These are phyloP conservation scores for Beauveria sp. DNA, from an alignment of 2,329 filamentous ascomycete species.

Conservation along the genomic window DNA sequence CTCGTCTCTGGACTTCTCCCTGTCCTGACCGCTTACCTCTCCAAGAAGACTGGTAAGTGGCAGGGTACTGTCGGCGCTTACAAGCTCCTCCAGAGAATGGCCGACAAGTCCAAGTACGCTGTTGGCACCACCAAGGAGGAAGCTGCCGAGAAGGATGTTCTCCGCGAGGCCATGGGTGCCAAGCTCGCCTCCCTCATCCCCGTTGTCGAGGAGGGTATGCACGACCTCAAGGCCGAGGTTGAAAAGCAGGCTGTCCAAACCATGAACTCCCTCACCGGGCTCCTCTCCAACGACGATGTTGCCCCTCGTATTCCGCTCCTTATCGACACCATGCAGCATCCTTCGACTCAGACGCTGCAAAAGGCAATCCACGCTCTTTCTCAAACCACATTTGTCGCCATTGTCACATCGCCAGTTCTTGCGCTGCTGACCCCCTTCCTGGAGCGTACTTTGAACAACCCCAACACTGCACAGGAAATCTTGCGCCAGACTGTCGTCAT, in stretches of 20 bases:
- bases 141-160: conserved; percentile 77
- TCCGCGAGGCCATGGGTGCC: conserved; percentile 84
- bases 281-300: conserved; percentile 96
- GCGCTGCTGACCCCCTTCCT: conserved; percentile 90
- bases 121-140: conserved; percentile 73
- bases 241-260: conserved; percentile 85
- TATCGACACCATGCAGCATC: conserved; percentile 91
- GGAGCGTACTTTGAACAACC: conserved; percentile 88
- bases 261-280: conserved; percentile 82
- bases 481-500: conserved; percentile 93
- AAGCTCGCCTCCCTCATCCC: conserved; percentile 83
- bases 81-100: conserved; percentile 83
- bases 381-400: conserved; percentile 95
- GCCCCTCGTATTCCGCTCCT: conserved; percentile 84
- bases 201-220: conserved; percentile 86
- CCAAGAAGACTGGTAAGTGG: conserved; percentile 88
- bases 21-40: conserved; percentile 64
- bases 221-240: conserved; percentile 86
- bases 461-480: conserved; percentile 85
- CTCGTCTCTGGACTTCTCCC: conserved; percentile 78
- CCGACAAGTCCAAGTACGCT: conserved; percentile 84
- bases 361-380: conserved; percentile 96
- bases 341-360: conserved; percentile 77
- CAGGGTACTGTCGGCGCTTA: conserved; percentile 87
- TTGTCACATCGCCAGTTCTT: conserved; percentile 91